Evolutionary conservation across 768 basidiomycete genomes (phyloP).

Genomic region (Russula earlei): DNA sequence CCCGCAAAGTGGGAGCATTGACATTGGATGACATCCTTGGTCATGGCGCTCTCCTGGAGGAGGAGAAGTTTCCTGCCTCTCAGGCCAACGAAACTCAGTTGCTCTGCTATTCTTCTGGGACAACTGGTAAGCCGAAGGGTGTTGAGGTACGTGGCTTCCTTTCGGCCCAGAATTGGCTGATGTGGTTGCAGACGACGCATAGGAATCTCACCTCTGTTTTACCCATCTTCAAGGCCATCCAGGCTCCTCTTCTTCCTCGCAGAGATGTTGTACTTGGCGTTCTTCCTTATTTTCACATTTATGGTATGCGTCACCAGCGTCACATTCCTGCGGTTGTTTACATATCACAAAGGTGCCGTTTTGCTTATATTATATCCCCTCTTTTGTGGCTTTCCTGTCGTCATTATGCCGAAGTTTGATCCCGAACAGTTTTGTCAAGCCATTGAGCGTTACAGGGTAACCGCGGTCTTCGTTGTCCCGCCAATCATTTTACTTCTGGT

Average conservation of each 20-base stretch:
- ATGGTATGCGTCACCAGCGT: constrained; percentile 27
- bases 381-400: constrained; percentile 37
- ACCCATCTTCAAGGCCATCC: constrained; percentile 38
- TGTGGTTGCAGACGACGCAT: constrained; percentile 44
- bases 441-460: constrained; percentile 57
- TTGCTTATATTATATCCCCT: constrained; percentile 57
- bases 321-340: constrained; percentile 35
- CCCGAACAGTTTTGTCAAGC: constrained; percentile 54
- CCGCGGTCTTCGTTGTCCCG: constrained; percentile 56
- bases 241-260: constrained; percentile 32
- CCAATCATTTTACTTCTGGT: constrained; percentile 74
- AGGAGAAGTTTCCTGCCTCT: constrained; percentile 45
- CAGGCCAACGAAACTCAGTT: constrained; percentile 49
- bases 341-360: constrained; percentile 36
- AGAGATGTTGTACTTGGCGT: constrained; percentile 51
- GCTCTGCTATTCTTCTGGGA: constrained; percentile 60
- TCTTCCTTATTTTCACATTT: constrained; percentile 52
- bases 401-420: constrained; percentile 64
- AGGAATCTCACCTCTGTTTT: constrained; percentile 56
- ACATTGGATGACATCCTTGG: constrained; percentile 38
- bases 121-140: constrained; percentile 73
- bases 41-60: constrained; percentile 38
- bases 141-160: constrained; percentile 30
- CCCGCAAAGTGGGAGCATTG: constrained; percentile 28
- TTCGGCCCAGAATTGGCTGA: neutral